These are phyloP conservation scores for Metschnikowia lochheadii DNA, from an alignment of 805 yeast species.

Conservation along the genomic window DNA sequence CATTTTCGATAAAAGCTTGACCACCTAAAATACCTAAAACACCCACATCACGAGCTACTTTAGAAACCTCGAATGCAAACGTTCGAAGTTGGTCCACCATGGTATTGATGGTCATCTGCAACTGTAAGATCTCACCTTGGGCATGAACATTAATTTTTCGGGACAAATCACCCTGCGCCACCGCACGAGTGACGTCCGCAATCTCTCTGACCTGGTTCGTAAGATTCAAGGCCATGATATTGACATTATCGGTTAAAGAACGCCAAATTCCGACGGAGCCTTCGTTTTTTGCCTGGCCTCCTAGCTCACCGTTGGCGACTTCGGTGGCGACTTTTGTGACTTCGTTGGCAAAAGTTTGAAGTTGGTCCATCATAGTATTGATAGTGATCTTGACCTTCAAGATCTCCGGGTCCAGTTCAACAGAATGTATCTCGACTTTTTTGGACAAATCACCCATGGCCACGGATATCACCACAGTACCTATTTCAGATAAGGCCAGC, in stretches of 20 bases:
- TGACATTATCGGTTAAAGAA: conserved; percentile 76
- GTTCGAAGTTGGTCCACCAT: conserved; percentile 84
- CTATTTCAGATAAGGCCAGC: conserved; percentile 71
- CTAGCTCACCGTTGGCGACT: conserved; percentile 85
- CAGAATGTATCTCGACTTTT: conserved; percentile 68
- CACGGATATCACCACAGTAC: conserved; percentile 81
- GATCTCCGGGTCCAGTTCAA: conserved; percentile 75
- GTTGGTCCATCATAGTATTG: conserved; percentile 85
- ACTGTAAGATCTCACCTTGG: conserved; percentile 81
- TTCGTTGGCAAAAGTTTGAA: conserved; percentile 75
- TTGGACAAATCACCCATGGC: conserved; percentile 86
- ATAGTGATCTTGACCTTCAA: conserved; percentile 75
- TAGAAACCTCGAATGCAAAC: conserved; percentile 80
- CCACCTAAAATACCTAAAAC: conserved; percentile 88
- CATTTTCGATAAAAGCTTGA: conserved; percentile 74
- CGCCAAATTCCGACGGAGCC: conserved; percentile 91
- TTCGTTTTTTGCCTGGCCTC: conserved; percentile 81
- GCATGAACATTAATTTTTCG: conserved; percentile 86
- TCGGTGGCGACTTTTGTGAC: conserved; percentile 85
- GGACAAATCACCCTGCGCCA: conserved; percentile 80
- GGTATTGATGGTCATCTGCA: conserved; percentile 81
- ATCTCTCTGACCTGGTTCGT: conserved; percentile 72
- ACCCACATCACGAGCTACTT: conserved; percentile 87
- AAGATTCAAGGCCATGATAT: conserved; percentile 82
- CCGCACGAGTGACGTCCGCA: conserved; percentile 86